These are phyloP conservation scores for Solanum arcanum DNA, from an alignment of 257 asterid genomes.

Conservation along the genomic window DNA sequence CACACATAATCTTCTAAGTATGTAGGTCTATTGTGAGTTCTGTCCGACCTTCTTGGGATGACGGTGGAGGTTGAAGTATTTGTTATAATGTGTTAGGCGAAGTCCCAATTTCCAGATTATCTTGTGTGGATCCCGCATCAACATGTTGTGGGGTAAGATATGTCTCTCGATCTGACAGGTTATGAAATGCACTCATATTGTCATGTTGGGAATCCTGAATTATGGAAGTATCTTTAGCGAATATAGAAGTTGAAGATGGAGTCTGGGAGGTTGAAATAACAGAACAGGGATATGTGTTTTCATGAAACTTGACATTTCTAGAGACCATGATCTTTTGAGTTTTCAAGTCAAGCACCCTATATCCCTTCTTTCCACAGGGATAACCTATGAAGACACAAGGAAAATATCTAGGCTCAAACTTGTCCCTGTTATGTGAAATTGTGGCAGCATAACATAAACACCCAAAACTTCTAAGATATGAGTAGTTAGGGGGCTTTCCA, in stretches of 20 bases:
- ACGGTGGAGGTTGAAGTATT: not conserved
- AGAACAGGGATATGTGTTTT: not conserved
- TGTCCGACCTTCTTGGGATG: not conserved
- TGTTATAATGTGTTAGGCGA: not conserved
- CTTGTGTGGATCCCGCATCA: not conserved
- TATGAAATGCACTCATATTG: too few species aligned
- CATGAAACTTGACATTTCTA: not conserved
- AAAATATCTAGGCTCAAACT: not conserved
- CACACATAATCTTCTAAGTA: not conserved
- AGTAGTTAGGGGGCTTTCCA: not conserved
- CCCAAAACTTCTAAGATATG: not conserved
- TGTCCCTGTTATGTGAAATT: not conserved
- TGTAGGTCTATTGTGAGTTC: not conserved
- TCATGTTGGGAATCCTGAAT: too few species aligned
- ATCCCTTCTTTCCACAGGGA: not conserved
- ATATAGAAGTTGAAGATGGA: too few species aligned
- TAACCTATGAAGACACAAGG: not conserved
- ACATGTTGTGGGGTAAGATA: not conserved
- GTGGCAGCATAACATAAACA: not conserved
- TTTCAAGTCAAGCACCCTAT: not conserved
- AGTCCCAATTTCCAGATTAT: not conserved
- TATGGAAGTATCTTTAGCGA: too few species aligned
- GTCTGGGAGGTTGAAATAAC: not conserved
- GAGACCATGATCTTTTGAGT: not conserved
- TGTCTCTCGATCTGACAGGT: not conserved